Evolutionary conservation across 2,329 filamentous ascomycete species (phyloP).

Genomic region (Erysiphe pulchra): DNA sequence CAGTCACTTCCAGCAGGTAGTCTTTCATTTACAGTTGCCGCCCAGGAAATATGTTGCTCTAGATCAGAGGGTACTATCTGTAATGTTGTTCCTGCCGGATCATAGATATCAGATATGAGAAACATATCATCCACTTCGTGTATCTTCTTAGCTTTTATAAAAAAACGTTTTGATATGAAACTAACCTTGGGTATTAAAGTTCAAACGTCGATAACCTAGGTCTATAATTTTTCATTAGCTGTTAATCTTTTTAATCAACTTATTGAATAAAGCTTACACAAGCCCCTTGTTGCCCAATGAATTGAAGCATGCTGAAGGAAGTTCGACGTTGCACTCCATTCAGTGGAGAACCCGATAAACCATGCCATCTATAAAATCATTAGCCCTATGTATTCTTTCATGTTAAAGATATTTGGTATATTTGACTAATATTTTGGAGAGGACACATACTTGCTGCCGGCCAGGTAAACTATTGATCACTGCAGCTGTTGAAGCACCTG

Average conservation of each 20-base stretch:
- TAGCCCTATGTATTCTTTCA: neutral
- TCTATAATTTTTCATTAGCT: conserved; percentile 3
- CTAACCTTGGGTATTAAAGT: conserved; percentile 8
- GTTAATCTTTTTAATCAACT: neutral
- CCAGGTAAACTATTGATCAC: conserved; percentile 32
- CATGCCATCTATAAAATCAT: conserved; percentile 24
- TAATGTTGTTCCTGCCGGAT: conserved; percentile 22
- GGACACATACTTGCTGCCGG: conserved; percentile 20
- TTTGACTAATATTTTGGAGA: neutral
- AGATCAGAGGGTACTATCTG: conserved; percentile 22
- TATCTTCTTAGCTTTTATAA: neutral
- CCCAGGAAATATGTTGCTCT: conserved; percentile 20
- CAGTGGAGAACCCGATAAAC: conserved; percentile 24
- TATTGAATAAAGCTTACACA: conserved; percentile 13
- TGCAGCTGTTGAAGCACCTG: conserved; percentile 21
- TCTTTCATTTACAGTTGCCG: conserved; percentile 18
- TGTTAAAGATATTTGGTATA: neutral
- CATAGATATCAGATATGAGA: conserved; percentile 23
- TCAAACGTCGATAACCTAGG: conserved; percentile 8
- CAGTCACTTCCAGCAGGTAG: conserved; percentile 25
- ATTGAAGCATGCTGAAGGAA: conserved; percentile 36
- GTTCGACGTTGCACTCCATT: conserved; percentile 23
- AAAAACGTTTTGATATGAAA: neutral
- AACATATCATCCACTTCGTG: conserved; percentile 32
- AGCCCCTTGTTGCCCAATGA: conserved; percentile 31